Percentiles rank a stretch among this genome's conserved stretches.
phyloP scores from a whole-genome alignment of 2,329 filamentous ascomycete species.

The Waltergamsia citrina region DNA sequence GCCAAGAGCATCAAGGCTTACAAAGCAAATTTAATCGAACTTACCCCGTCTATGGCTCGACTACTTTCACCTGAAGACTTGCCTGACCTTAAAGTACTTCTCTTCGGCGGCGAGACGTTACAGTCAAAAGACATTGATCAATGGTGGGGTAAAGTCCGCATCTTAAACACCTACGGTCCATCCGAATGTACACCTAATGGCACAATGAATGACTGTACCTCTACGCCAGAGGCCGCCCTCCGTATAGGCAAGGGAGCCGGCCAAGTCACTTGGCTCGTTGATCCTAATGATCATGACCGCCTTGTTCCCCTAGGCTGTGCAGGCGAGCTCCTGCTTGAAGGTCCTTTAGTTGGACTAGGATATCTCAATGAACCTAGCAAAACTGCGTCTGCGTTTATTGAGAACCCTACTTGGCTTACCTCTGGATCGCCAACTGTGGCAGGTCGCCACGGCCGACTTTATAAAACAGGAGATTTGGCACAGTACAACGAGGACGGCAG shows the following conservation, averaged over 20 bases:
- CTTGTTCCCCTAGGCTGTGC: conserved; percentile 28
- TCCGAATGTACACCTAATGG: conserved; percentile 4
- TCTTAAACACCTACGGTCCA: conserved; percentile 10
- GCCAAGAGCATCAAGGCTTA: conserved; percentile 29
- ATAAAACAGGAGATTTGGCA: conserved; percentile 9
- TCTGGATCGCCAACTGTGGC: conserved; percentile 12
- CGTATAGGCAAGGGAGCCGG: conserved; percentile 4
- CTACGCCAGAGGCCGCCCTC: conserved; percentile 3
- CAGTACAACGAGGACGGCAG: conserved; percentile 18
- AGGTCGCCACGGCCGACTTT: conserved; percentile 5
- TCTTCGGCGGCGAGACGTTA: conserved; percentile 35
- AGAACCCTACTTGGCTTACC: conserved; percentile 33
- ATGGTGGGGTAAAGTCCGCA: conserved; percentile 6
- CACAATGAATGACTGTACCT: conserved; percentile 20
- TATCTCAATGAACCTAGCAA: conserved; percentile 43
- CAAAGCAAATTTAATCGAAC: conserved; percentile 11
- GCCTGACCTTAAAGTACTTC: conserved; percentile 29
- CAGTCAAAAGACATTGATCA: conserved; percentile 27
- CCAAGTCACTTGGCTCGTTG: conserved; percentile 25
- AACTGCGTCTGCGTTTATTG: conserved; percentile 40
- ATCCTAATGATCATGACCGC: conserved; percentile 23
- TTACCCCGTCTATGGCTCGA: conserved; percentile 36
- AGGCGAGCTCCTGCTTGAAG: conserved; percentile 35
- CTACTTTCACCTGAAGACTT: conserved; percentile 30
- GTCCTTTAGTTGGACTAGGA: conserved; percentile 41